Evolutionary conservation across 1,284 basidiomycete species (phyloP), one percentile per base, ranked within the genome.

Genomic region (Malassezia sp.): DNA sequence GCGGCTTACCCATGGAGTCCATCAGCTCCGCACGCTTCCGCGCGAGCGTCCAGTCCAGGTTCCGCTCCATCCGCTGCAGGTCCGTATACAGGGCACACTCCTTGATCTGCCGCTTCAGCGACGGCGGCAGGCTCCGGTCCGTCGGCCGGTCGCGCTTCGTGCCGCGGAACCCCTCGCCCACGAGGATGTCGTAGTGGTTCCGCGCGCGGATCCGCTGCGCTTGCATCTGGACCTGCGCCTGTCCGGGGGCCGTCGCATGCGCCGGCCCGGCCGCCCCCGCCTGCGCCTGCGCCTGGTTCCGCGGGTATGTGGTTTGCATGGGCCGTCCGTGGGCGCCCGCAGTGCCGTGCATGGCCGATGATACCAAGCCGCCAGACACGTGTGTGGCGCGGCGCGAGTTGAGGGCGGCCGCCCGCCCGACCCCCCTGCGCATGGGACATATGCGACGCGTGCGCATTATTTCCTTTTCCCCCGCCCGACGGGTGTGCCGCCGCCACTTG

Each of bases 41-140:
- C 58, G 81, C 80, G 72, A 93, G 81, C 5, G 86, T 91, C 91
- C 91, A 96, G 72, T 96, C 90, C 9, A 96, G 75, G 69, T 83
- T 85, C 53, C 84, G 78, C 71, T 95, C 90, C 77, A 87, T 84
- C 51, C 84, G 81, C 36, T 90, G 74, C 24, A 96, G 75, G 61
- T 85, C 80, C 48, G 80, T 78, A 71, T 95, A 96, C 76, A 91
- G 84, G 43, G 77, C 77, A 18, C 85, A 65, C 43, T 68, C 65
- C 15, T 62, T 64, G 22, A 68, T 56, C 26, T 57, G 56, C n/a
- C 59, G 47, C 46, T 71, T 91, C 83, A 15, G 82, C 77, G 60
- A 89, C 76, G 38, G 80, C 0, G 85, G 85, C 22, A 88, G 74
- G 29, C 77, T 77, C 71, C 82, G 84, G 69, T 85, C 84, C 2